phyloP scores from a whole-genome alignment of 1,139 yeast genomes.

The Debaryomyces fabryi region DNA sequence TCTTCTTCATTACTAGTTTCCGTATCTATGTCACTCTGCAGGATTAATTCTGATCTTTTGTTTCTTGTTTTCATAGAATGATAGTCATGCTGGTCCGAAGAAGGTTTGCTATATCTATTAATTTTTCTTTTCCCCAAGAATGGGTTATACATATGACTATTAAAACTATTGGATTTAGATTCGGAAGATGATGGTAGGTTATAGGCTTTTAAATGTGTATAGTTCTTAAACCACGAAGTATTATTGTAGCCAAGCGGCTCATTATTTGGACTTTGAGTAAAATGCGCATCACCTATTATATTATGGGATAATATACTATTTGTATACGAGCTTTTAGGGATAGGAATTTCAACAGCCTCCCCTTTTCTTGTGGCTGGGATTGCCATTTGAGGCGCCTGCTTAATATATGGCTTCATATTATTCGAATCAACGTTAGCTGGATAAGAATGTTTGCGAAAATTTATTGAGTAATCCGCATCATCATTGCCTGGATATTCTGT shows the following conservation, averaged over 20 bases:
- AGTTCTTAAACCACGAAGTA: slow-evolving; percentile 29
- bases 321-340: slow-evolving; percentile 28
- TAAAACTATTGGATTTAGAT: slow-evolving; percentile 22
- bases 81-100: slow-evolving; percentile 8
- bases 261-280: slow-evolving; percentile 6
- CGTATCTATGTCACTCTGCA: neutral
- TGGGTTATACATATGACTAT: slow-evolving; percentile 24
- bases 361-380: slow-evolving; percentile 83
- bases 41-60: slow-evolving; percentile 11
- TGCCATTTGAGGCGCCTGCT: slow-evolving; percentile 77
- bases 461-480: slow-evolving; percentile 6
- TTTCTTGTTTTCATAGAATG: slow-evolving; percentile 11
- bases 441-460: neutral
- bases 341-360: slow-evolving; percentile 73
- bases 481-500: neutral
- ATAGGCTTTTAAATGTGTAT: slow-evolving; percentile 23
- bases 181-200: slow-evolving; percentile 4
- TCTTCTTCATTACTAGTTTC: slow-evolving; percentile 17
- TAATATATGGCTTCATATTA: slow-evolving; percentile 36
- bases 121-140: slow-evolving; percentile 23
- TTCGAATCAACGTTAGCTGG: neutral
- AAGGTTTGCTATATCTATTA: slow-evolving; percentile 11
- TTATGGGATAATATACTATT: slow-evolving; percentile 10
- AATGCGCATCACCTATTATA: neutral
- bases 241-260: slow-evolving; percentile 11